Base-by-base conservation (phyloP, 306 rosid genomes). In the Rosa chinensis region DNA sequence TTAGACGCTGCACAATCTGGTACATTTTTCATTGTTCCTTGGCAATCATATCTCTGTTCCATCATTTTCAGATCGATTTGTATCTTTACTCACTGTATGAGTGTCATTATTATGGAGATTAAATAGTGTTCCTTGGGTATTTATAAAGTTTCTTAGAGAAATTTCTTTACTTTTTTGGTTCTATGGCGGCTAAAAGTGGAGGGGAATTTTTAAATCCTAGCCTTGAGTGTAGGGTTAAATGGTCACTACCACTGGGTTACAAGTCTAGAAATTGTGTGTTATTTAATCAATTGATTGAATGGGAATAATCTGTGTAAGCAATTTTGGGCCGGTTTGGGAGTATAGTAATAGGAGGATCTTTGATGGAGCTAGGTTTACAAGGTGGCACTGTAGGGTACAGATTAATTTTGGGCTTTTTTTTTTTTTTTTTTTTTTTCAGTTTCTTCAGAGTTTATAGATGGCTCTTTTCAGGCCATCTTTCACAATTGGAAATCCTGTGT, bases 1-100 rank as follows among this genome's bases (percentile, higher is more conserved):
- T 88, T 95, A 45, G 90, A 90, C 66, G 97, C 94, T 79, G 89
- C 98, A 58, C 92, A 93, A 62, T 89, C 97, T 56, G 98, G 99
- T 95, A 89, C 56, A 17, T 79, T 69, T 63, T 83, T 61, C 71
- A 40, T 37, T 61, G 67, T 58, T 56, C 62, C 74, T 55, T 66
- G 10, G 25, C 42, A 53, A 40, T 32, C 63, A 42, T 74, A 11
- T 53, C 42, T 43, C 9, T 32, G 48, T 47, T 45, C 28, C 32
- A 25, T 44, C n/a, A 32, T 67, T 72, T 44, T 68, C 45, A 8
- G 53, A 16, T 44, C 7, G 43, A 59, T 59, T 58, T 18, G 20
- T 45, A 75, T 59, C 70, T 43, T 58, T 50, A 66, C 56, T 8
- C 16, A 17, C 55, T 73, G 37, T 40, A 53, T 58, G 12, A 74